Base-by-base conservation (phyloP, 805 yeast genomes). In the Kazachstania psychrophila region DNA sequence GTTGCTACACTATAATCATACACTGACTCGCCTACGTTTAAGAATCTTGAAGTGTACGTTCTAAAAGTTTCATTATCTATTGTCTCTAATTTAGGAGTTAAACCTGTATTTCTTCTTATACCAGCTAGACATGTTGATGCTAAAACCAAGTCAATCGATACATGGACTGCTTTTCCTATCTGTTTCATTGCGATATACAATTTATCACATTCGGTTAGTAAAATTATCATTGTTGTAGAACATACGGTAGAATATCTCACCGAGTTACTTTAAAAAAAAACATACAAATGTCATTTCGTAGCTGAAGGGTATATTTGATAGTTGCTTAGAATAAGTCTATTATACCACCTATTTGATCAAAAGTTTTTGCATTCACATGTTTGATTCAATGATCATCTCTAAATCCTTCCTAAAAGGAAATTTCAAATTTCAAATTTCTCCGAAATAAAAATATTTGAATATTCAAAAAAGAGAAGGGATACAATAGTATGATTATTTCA, bases 1-100 rank as follows among this genome's bases (percentile, higher is more conserved):
- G 75, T 66, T 3, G 82, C 79, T 9, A 81, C 79, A 15, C 80
- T 65, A 38, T 74, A 71, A 52, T 87, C 95, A 46, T 79, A 77
- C 2, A 81, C 62, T 58, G 77, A 75, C 52, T 92, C 98, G n/a
- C 98, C 98, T 20, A 79, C 54, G 36, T 76, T 81, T 44, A 92
- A 68, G 55, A 88, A 92, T 53, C 75, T 79, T 24, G 64, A 62
- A 5, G 79, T 65, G 48, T 76, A 77, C 26, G 65, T 62, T 45
- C 68, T 69, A 5, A 72, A 58, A 6, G 72, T 71, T 14, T 64
- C 60, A 38, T 68, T 66, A 10, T 61, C 60, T n/a, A 77, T 49
- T 1, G 59, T 31, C 10, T 72, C 73, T 10, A 73, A 45, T 48
- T 79, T 72, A 24, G 79, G 77, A 1, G 75, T 70, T 19, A 81